Percentiles rank a stretch among this genome's conserved stretches.
Evolutionary conservation across 805 yeast species (phyloP).

Genomic region (Candida jianshihensis): DNA sequence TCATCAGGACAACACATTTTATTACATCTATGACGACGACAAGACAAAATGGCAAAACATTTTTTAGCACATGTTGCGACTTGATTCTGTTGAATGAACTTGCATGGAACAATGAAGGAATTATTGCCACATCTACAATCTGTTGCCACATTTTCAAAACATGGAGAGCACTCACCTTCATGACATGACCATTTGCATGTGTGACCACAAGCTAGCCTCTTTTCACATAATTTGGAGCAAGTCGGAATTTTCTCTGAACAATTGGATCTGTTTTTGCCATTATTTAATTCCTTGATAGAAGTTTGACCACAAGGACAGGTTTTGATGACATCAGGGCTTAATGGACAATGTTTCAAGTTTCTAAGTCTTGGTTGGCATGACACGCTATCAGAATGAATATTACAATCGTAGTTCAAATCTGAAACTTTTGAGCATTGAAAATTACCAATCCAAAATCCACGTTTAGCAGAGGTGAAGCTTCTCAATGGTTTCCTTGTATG

Average conservation of each 20-base stretch:
- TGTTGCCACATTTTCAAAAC: conserved; percentile 43
- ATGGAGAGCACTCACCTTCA: conserved; percentile 67
- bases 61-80: conserved; percentile 59
- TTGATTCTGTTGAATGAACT: conserved; percentile 41
- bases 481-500: conserved; percentile 32
- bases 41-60: conserved; percentile 68
- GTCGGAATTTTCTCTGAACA: conserved; percentile 80
- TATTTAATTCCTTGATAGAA: conserved; percentile 30
- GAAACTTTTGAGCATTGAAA: conserved; percentile 42
- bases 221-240: conserved; percentile 61
- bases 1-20: conserved; percentile 66
- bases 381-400: conserved; percentile 51
- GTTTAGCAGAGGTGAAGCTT: conserved; percentile 18
- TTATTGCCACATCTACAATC: conserved; percentile 60
- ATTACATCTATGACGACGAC: conserved; percentile 75
- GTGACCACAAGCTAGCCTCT: conserved; percentile 64
- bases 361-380: conserved; percentile 26
- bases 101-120: conserved; percentile 58
- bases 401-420: conserved; percentile 53
- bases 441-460: conserved; percentile 44
- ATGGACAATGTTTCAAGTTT: conserved; percentile 44
- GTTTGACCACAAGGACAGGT: conserved; percentile 81
- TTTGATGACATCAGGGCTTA: conserved; percentile 49
- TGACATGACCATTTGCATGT: conserved; percentile 72
- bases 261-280: conserved; percentile 33